These are phyloP conservation scores for Monascus ruber DNA, from an alignment of 2,329 filamentous ascomycete genomes.

Conservation along the genomic window DNA sequence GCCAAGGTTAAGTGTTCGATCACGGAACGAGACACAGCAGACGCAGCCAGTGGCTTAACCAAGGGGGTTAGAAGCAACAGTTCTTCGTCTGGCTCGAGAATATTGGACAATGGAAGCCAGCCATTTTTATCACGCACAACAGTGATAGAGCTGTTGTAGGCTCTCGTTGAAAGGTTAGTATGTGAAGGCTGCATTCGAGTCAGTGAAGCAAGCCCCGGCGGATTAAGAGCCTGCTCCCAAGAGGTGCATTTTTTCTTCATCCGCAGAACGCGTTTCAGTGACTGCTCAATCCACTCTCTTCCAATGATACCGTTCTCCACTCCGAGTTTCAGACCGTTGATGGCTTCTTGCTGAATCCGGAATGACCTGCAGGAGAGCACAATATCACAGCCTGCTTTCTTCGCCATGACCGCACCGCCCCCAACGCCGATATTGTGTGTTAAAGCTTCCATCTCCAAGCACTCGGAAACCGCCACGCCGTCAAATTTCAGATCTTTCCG, in stretches of 20 bases:
- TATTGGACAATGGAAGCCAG: slow-evolving; percentile 68
- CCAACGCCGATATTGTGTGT: slow-evolving; percentile 95
- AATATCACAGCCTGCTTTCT: slow-evolving; percentile 89
- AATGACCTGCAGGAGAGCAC: slow-evolving; percentile 81
- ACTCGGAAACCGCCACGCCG: slow-evolving; percentile 89
- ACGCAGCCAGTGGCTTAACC: slow-evolving; percentile 85
- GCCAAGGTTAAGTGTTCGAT: slow-evolving; percentile 40
- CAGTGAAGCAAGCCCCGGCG: slow-evolving; percentile 64
- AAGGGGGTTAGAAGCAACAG: slow-evolving; percentile 79
- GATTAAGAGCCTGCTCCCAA: slow-evolving; percentile 85
- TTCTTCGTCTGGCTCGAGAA: slow-evolving; percentile 75
- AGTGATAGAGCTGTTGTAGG: slow-evolving; percentile 87
- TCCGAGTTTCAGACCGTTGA: slow-evolving; percentile 77
- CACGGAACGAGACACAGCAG: slow-evolving; percentile 61
- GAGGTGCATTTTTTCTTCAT: slow-evolving; percentile 79
- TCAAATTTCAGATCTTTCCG: slow-evolving; percentile 82
- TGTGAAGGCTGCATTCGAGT: slow-evolving; percentile 75
- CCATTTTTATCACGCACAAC: slow-evolving; percentile 83
- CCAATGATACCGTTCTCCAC: slow-evolving; percentile 85
- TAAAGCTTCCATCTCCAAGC: slow-evolving; percentile 90
- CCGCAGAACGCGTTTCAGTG: slow-evolving; percentile 62
- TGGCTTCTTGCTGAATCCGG: slow-evolving; percentile 79
- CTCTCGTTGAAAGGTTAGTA: slow-evolving; percentile 65
- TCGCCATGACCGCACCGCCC: slow-evolving; percentile 92
- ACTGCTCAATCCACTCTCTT: slow-evolving; percentile 66